Evolutionary conservation across 306 rosid species (phyloP), one percentile per base, ranked within the genome.

Genomic region (Corylus avellana): DNA sequence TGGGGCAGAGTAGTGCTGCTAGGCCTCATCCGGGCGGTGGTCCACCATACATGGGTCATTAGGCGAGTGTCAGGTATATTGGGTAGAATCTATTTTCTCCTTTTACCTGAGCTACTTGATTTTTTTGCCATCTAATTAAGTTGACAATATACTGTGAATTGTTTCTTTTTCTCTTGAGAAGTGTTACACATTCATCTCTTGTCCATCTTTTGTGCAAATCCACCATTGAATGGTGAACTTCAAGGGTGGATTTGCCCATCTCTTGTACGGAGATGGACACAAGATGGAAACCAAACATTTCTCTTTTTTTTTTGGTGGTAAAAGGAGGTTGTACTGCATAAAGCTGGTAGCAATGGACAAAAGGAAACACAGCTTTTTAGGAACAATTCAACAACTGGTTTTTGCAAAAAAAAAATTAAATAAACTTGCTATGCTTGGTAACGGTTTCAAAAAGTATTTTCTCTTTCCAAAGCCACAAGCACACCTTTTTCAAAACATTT

Each of bases 21-120:
- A 83, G 94, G 78, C 94, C 94, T 76, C 92, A 90, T 49, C 94
- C 90, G 27, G 94, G 92, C 75, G 25, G 87, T 13, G 94, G 92
- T 2, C 86, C 90, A 69, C 94, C 92, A 73, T 90, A 90, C 83
- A 88, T 85, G 94, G 92, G 92, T 81, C 94, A 90, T 48, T 90
- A 90, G 92, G 92, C 86, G 79, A 80, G 89, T 76, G 49, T 17
- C 39, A 64, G n/a, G 35, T 71, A 54, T 59, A 59, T 22, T 22
- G 14, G 66, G 37, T 59, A 25, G 37, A 59, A 11, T 12, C 16
- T 59, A 25, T 4, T 14, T 27, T 59, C 17, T 80, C 0, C 2
- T 29, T 35, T 12, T 12, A 13, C 69, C 42, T 59, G 29, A 29
- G 20, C 49, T 77, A 17, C 22, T 9, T 16, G 1, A 22, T 58